Conservation (phyloP, 140 eudicot genomes). For the Bidens hawaiensis region DNA sequence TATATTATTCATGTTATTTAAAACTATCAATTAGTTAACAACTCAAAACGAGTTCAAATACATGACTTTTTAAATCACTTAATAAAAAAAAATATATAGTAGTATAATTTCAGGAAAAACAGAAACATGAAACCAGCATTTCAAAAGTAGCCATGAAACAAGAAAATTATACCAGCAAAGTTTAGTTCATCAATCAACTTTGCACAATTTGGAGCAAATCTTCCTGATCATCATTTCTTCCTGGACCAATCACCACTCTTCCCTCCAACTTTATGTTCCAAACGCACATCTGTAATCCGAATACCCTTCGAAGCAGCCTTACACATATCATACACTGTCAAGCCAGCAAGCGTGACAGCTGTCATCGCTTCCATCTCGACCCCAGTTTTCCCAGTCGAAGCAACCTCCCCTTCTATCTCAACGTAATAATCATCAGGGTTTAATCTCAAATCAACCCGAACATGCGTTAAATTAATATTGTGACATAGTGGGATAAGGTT, state of each 20-base stretch:
- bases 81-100: not conserved
- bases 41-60: not conserved
- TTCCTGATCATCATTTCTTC: constrained; percentile 40
- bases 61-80: not conserved
- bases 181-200: no score
- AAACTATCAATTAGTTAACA: not conserved
- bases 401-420: constrained; percentile 71
- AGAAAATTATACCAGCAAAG: not conserved
- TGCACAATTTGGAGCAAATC: no score
- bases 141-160: not conserved
- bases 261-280: constrained; percentile 79
- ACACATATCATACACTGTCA: constrained; percentile 98
- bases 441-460: constrained; percentile 53
- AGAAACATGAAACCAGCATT: not conserved
- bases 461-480: constrained; percentile 56
- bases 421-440: constrained; percentile 53
- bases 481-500: constrained; percentile 89
- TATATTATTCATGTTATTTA: not conserved
- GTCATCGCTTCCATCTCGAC: constrained; percentile 99
- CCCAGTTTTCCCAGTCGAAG: constrained; percentile 81
- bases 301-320: constrained; percentile 92
- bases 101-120: not conserved
- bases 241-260: constrained; percentile 90
- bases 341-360: constrained; percentile 77
- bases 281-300: constrained; percentile 57